phyloP scores from a whole-genome alignment of 1,139 yeast genomes.

The Wickerhamiella pararugosa region DNA sequence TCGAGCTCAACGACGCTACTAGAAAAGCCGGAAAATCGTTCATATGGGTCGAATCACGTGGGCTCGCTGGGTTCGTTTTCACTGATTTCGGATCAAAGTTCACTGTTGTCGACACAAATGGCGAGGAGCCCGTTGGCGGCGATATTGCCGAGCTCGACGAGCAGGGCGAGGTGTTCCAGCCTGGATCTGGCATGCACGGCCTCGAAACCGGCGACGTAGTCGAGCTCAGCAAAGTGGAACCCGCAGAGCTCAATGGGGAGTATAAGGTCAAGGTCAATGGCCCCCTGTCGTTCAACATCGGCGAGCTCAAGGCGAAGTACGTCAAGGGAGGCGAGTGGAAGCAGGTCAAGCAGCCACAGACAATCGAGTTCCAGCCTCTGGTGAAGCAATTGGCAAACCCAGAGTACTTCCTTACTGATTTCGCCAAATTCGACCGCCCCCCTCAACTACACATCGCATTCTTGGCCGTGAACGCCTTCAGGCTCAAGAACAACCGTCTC shows the following conservation, averaged over 20 bases:
- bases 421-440: slow-evolving; percentile 87
- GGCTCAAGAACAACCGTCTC: slow-evolving; percentile 39
- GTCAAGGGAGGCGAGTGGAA: slow-evolving; percentile 78
- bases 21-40: slow-evolving; percentile 63
- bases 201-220: slow-evolving; percentile 85
- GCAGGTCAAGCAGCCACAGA: slow-evolving; percentile 75
- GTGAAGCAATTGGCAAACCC: slow-evolving; percentile 56
- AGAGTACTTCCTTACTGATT: slow-evolving; percentile 68
- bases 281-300: slow-evolving; percentile 79
- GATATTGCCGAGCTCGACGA: slow-evolving; percentile 75
- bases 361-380: slow-evolving; percentile 48
- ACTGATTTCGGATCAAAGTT: slow-evolving; percentile 81
- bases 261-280: slow-evolving; percentile 64
- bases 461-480: slow-evolving; percentile 73
- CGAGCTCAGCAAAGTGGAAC: slow-evolving; percentile 57
- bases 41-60: slow-evolving; percentile 69
- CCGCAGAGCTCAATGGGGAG: slow-evolving; percentile 33
- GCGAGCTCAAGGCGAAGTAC: slow-evolving; percentile 48
- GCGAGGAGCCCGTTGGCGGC: slow-evolving; percentile 84
- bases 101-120: slow-evolving; percentile 69
- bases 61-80: slow-evolving; percentile 77
- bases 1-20: slow-evolving; percentile 59
- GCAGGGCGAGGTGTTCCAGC: slow-evolving; percentile 84
- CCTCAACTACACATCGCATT: slow-evolving; percentile 81
- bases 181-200: slow-evolving; percentile 88